Evolutionary conservation across 371 early-diverging fungal genomes (phyloP), one percentile per base, ranked within the genome.

Genomic region (Rhizopus delemar): DNA sequence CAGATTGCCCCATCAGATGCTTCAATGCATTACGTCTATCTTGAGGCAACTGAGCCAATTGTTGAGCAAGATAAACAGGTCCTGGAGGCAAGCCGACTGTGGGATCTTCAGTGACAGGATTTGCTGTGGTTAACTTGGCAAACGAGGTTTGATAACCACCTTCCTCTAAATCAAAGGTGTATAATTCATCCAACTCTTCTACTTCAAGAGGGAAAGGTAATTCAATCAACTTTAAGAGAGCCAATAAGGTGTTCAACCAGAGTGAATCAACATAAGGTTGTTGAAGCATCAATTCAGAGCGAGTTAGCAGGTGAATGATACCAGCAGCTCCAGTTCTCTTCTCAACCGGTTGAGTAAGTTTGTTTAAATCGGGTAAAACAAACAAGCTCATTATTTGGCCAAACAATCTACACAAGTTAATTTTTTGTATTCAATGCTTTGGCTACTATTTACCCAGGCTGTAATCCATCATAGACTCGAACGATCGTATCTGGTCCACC

Each of bases 131-230:
- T 41, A 90, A 70, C 43, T 81, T 83, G 8, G 89, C 77, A 70
- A 86, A 93, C 46, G 87, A 75, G 8, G 89, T 88, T 63, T 92
- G 93, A 68, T 92, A 93, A 1, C 93, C 93, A 0, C 79, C 73
- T 36, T 74, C 77, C 56, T 90, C 91, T 28, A 91, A 71, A 72
- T 92, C 91, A 2, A 88, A 70, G 34, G 85, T 80, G 56, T 87
- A 84, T 43, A 89, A 75, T 35, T 86, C 86, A 64, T 90, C 92
- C 35, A 86, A 86, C 8, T 81, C 83, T 5, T 86, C 86, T 2
- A 68, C 81, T 5, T 81, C 73, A 46, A 75, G 60, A 22, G 78
- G 75, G 34, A 75, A 77, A 5, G 91, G 87, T 8, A 80, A 64
- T 59, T 87, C 83, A 28, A 88, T 70, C 38, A 86, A 62, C 11